Conservation (phyloP, 495 filamentous ascomycete genomes). For the Hyaloscypha hepaticicola region DNA sequence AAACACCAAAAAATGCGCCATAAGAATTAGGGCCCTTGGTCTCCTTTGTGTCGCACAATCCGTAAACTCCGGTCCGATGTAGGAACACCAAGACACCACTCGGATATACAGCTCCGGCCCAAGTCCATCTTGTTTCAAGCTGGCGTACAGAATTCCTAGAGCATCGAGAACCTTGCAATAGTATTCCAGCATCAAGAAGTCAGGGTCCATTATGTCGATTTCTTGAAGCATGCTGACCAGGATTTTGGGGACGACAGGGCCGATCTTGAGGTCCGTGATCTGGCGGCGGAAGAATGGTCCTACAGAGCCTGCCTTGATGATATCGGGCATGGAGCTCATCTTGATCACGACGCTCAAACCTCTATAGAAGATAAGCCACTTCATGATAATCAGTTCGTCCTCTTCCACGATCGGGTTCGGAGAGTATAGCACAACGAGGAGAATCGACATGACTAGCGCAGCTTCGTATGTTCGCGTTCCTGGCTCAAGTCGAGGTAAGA, state of each 20-base stretch:
- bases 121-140: slow-evolving; percentile 24
- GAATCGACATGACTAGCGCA: slow-evolving; percentile 22
- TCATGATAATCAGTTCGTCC: slow-evolving; percentile 19
- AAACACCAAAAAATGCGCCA: slow-evolving; percentile 48
- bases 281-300: slow-evolving; percentile 22
- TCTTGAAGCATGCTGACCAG: slow-evolving; percentile 22
- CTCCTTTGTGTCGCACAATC: slow-evolving; percentile 47
- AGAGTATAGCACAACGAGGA: slow-evolving; percentile 23
- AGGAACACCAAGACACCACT: slow-evolving; percentile 44
- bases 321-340: neutral
- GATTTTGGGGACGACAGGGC: slow-evolving; percentile 14
- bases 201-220: slow-evolving; percentile 19
- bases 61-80: slow-evolving; percentile 50
- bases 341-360: slow-evolving; percentile 14
- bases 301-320: neutral
- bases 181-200: slow-evolving; percentile 17
- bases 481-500: slow-evolving; percentile 40
- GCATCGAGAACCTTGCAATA: slow-evolving; percentile 25
- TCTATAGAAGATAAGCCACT: slow-evolving; percentile 24
- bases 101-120: slow-evolving; percentile 11
- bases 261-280: slow-evolving; percentile 7
- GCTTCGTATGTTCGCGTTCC: slow-evolving; percentile 31
- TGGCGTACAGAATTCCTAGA: slow-evolving; percentile 24
- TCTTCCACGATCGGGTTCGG: slow-evolving; percentile 6
- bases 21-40: slow-evolving; percentile 54